Conservation (phyloP, 169 alveolate species). For the Plasmodium falciparum region DNA sequence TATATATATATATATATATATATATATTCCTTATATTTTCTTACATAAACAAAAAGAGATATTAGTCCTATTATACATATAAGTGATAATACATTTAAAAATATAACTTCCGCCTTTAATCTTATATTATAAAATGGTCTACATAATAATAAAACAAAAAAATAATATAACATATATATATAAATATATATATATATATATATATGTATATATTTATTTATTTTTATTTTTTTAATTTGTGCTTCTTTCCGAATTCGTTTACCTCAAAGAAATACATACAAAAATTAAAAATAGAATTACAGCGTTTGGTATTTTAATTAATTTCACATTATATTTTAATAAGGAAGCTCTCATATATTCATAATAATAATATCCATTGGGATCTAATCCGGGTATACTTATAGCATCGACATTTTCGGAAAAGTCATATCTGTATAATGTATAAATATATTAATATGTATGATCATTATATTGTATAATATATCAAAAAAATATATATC, state of each 20-base stretch:
- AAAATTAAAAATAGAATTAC: constrained; percentile 81
- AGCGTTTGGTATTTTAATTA: constrained; percentile 84
- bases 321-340: constrained; percentile 80
- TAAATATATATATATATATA: background rate
- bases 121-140: constrained; percentile 83
- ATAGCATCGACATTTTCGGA: constrained; percentile 83
- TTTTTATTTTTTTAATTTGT: background rate
- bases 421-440: constrained; percentile 83
- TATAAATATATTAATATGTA: constrained; percentile 38
- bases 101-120: constrained; percentile 79
- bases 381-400: constrained; percentile 85
- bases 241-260: background rate
- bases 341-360: constrained; percentile 88
- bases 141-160: constrained; percentile 6
- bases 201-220: background rate
- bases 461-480: constrained; percentile 29
- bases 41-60: constrained; percentile 70
- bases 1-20: background rate
- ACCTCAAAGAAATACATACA: constrained; percentile 80
- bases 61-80: constrained; percentile 75
- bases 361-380: constrained; percentile 86
- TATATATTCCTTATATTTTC: constrained; percentile 3
- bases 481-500: constrained; percentile 6
- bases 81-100: constrained; percentile 75
- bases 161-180: constrained; percentile 3